These are phyloP conservation scores for Aspergillus sp. DNA, from an alignment of 2,329 filamentous ascomycete genomes.

Conservation along the genomic window DNA sequence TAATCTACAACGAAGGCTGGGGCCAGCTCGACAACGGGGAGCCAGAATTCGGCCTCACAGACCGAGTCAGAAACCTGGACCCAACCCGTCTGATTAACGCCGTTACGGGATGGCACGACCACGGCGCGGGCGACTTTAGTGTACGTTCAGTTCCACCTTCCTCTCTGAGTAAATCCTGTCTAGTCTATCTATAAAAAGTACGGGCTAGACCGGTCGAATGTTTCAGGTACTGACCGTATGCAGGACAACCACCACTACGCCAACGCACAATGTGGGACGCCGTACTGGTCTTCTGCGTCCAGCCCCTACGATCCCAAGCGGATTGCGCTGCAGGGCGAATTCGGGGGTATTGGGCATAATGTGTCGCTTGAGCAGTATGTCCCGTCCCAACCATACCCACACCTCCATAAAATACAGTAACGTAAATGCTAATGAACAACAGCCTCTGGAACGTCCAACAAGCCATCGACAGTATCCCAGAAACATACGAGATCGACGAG, in stretches of 20 bases:
- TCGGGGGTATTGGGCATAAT: slow-evolving; percentile 68
- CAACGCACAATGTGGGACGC: slow-evolving; percentile 68
- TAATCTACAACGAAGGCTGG: slow-evolving; percentile 74
- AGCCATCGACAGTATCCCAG: slow-evolving; percentile 60
- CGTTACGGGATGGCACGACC: slow-evolving; percentile 66
- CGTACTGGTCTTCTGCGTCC: slow-evolving; percentile 61
- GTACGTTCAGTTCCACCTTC: slow-evolving; percentile 21
- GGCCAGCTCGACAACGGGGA: slow-evolving; percentile 55
- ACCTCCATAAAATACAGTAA: not conserved
- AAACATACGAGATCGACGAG: slow-evolving; percentile 66
- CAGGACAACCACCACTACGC: slow-evolving; percentile 72
- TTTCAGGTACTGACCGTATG: no score
- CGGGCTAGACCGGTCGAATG: no score
- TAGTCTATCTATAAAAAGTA: not conserved
- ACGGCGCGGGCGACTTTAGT: slow-evolving; percentile 65
- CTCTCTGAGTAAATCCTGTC: no score
- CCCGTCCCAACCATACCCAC: not conserved
- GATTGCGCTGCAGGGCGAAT: slow-evolving; percentile 70
- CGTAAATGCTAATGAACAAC: not conserved
- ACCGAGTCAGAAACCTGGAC: slow-evolving; percentile 57
- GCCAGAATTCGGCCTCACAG: slow-evolving; percentile 59
- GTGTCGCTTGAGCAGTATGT: slow-evolving; percentile 61
- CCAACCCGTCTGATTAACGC: slow-evolving; percentile 64
- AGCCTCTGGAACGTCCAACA: slow-evolving; percentile 64
- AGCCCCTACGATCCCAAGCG: slow-evolving; percentile 58